phyloP scores from a whole-genome alignment of 148 eudicot genomes.

The Beta vulgaris region DNA sequence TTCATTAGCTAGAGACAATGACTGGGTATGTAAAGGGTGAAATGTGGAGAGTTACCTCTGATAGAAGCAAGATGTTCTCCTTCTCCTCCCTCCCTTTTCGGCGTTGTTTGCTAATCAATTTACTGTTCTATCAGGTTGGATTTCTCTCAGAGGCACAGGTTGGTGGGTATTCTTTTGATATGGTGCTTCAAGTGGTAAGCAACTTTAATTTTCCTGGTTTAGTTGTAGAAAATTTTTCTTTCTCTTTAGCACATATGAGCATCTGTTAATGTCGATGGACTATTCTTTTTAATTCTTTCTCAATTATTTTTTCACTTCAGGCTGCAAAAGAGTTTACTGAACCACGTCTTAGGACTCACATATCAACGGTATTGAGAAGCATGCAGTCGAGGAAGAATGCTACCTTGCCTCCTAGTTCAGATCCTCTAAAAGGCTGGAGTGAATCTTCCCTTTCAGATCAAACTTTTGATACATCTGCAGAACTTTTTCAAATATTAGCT shows the following conservation, averaged over 20 bases:
- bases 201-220: constrained; percentile 12
- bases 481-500: constrained; percentile 80
- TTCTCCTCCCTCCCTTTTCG: no score
- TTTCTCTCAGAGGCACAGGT: constrained; percentile 87
- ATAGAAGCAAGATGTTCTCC: constrained; percentile 3
- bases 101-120: constrained; percentile 12
- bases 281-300: constrained; percentile 5
- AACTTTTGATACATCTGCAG: constrained; percentile 47
- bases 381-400: constrained; percentile 65
- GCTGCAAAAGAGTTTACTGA: constrained; percentile 84
- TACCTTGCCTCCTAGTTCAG: constrained; percentile 40
- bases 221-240: constrained; percentile 11
- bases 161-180: constrained; percentile 82
- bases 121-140: constrained; percentile 56
- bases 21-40: constrained; percentile 60
- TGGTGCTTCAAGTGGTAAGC: constrained; percentile 73
- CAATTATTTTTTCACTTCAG: constrained; percentile 36
- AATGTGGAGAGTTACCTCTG: neutral
- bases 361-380: constrained; percentile 75
- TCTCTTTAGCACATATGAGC: neutral
- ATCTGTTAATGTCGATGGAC: neutral
- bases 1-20: constrained; percentile 80
- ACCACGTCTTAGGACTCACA: constrained; percentile 73
- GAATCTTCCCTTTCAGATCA: constrained; percentile 40
- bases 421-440: constrained; percentile 36